Base-by-base conservation (phyloP, 2,329 filamentous ascomycete species). In the Stagonosporopsis rhizophila region DNA sequence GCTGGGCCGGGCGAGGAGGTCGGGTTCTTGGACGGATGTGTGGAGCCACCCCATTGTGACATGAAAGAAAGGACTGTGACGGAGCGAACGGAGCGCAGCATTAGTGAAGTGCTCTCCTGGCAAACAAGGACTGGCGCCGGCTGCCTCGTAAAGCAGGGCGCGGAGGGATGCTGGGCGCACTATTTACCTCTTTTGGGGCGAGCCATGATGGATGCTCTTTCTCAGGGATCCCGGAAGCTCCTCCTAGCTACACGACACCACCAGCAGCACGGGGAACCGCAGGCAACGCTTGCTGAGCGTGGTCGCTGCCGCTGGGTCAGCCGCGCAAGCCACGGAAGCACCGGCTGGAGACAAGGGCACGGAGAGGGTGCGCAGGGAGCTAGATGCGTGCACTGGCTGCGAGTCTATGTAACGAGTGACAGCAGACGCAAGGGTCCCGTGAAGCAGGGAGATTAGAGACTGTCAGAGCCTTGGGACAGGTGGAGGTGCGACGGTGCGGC, bases 41-140 rank as follows among this genome's bases (percentile, higher is more conserved):
- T 64, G 60, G 69, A 58, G 71, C 77, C 67, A 70, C 89, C 89
- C 81, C 90, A 88, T 78, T 88, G 87, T 76, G 90, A 92, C 85
- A 96, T 94, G 79, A 96, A 96, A 68, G 91, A 96, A 68, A 92
- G 83, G 54, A 96, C 92, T 96, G 77, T 61, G 40, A 52, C 52
- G 34, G 66, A 59, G 62, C 65, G 65, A 60, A 56, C 52, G 34
- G 59, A 59, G 51, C 58, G 60, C 65, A 66, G 46, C 65, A 69
- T 74, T 65, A 73, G 69, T 51, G 22, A 50, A 62, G 54, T 59
- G 61, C 56, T 61, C 52, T 41, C 28, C 25, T 37, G 40, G 37
- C 37, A 41, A 47, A 27, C 14, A 23, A 25, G 34, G 25, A 20
- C 52, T 55, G 56, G 47, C 44, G 46, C 38, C 47, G 19, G 47